A percentile compares a stretch with the other conserved stretches of the same genome.
phyloP scores from a whole-genome alignment of 2,329 filamentous ascomycete species.

The Neofusicoccum ribis region DNA sequence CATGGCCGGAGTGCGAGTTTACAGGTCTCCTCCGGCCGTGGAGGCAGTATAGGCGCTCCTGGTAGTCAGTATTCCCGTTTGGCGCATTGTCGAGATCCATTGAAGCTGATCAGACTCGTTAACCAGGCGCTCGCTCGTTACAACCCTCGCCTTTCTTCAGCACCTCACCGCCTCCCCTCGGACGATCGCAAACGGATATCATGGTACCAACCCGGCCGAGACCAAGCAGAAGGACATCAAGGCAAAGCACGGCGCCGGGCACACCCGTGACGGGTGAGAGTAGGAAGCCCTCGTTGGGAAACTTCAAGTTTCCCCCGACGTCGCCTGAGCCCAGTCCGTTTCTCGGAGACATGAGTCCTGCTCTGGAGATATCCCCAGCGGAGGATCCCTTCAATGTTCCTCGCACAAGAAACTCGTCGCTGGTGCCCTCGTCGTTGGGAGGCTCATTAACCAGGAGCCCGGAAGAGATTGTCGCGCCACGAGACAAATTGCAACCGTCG shows the following conservation, averaged over 20 bases:
- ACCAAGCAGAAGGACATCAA: conserved; percentile 21
- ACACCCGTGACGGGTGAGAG: conserved; percentile 39
- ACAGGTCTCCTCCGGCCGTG: conserved; percentile 62
- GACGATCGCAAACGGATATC: conserved; percentile 29
- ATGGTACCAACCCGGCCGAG: conserved; percentile 32
- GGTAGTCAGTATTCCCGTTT: conserved; percentile 32
- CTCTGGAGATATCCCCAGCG: conserved; percentile 15
- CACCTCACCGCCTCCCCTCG: conserved; percentile 38
- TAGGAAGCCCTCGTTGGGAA: conserved; percentile 42
- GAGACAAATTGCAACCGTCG: conserved; percentile 54
- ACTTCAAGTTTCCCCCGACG: conserved; percentile 59
- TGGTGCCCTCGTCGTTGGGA: neutral
- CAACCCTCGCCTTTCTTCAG: conserved; percentile 46
- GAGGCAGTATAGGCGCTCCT: neutral
- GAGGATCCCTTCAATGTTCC: neutral
- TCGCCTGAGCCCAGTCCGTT: conserved; percentile 23
- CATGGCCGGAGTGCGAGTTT: conserved; percentile 81
- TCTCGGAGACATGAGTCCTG: conserved; percentile 15
- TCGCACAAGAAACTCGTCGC: conserved; percentile 1
- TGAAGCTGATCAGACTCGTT: neutral
- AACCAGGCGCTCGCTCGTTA: conserved; percentile 20
- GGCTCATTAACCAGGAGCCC: neutral
- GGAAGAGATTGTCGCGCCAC: conserved; percentile 35
- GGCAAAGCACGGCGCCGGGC: conserved; percentile 23
- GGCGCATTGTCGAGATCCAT: conserved; percentile 25